Evolutionary conservation across 1,284 basidiomycete species (phyloP), one percentile per base, ranked within the genome.

Genomic region (Ceratorhiza oryzae-sativae): DNA sequence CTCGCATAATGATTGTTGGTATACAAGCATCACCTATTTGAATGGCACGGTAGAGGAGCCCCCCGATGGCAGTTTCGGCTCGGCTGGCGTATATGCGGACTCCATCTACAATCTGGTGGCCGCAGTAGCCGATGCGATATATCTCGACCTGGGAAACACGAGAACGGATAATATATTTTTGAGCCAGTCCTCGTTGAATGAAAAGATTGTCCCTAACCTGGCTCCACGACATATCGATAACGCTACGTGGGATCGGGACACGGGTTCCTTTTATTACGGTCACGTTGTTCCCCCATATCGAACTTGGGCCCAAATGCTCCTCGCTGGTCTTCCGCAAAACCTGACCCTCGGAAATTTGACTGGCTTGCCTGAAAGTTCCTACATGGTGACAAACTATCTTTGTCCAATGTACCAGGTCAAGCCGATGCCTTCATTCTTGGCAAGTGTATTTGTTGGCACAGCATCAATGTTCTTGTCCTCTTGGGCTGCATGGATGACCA

Each of bases 321-420:
- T 20, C 15, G 67, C 53, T 2, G 67, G 67, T 15, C 42, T 49
- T 1, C 67, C 67, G n/a, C 5, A 9, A 12, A 71, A 59, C 45
- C 48, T 71, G 42, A 58, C 53, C 1, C 68, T 71, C 6, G 68
- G 68, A 5, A 42, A 61, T 18, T 25, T 61, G 46, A 45, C 46
- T 2, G 46, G 32, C 1, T 32, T 60, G 34, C 68, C 68, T 27
- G 12, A 12, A 8, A 36, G 42, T 34, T 61, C 68, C 10, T 25
- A n/a, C 23, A 71, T 71, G 56, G 25, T 60, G 45, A 60, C 68
- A 6, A 61, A 53, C 10, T 71, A 60, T 25, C 34, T 60, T 13
- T 71, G 68, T 20, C 56, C 68, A 25, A 71, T 1, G 6, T 71
- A 71, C 27, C 46, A 51, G 6, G 56, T 15, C 15, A 49, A 51